Evolutionary conservation across 2,329 filamentous ascomycete species (phyloP).

Genomic region (Trichoderma sp.): DNA sequence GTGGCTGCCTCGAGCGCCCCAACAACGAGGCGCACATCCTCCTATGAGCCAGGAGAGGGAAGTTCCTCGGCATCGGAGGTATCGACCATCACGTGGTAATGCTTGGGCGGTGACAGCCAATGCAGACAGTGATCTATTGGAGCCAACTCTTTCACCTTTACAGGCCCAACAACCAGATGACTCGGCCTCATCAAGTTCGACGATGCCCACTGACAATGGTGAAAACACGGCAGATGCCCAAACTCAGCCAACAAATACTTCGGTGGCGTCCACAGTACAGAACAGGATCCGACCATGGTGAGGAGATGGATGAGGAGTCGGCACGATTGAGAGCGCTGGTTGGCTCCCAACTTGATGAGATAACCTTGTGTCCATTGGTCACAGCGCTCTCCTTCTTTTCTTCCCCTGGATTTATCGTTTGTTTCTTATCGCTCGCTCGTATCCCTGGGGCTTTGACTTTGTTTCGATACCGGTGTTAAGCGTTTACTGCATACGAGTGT

Average conservation of each 20-base stretch:
- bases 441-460: not conserved
- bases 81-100: not conserved
- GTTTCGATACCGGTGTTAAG: not conserved
- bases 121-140: not conserved
- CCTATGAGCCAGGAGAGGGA: not conserved
- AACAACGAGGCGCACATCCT: not conserved
- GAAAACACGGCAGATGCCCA: not conserved
- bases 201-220: not conserved
- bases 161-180: not conserved
- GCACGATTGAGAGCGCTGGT: not conserved
- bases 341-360: not conserved
- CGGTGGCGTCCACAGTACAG: not conserved
- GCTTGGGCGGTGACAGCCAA: not conserved
- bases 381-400: not conserved
- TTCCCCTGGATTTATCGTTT: not conserved
- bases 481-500: not conserved
- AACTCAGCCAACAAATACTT: not conserved
- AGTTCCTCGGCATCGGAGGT: not conserved
- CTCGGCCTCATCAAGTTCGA: not conserved
- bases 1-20: conserved; percentile 2
- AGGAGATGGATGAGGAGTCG: not conserved
- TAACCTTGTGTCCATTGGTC: not conserved
- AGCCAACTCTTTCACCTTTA: not conserved
- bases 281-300: conserved; percentile 19
- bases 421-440: not conserved